Evolutionary conservation across 106 monocot genomes (phyloP), one percentile per base, ranked within the genome.

Genomic region (Ottelia alismoides): DNA sequence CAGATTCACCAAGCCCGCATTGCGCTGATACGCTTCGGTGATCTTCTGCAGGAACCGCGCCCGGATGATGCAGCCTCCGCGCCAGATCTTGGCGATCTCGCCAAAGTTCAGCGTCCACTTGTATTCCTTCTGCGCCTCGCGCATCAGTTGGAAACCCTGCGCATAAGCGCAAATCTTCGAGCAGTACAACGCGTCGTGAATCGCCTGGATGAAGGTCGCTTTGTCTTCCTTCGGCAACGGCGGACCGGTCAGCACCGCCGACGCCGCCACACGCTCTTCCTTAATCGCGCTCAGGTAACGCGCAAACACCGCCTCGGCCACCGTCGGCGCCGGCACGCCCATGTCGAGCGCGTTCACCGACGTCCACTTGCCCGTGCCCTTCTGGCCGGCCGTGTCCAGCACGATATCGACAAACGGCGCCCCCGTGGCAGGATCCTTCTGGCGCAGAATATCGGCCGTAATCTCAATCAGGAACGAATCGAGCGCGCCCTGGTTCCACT

Each of bases 281-380:
- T 68, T 68, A 0, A 60, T 60, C 2, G 60, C 28, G 1, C 52
- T 40, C 31, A 68, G 50, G 45, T n/a, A n/a, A n/a, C n/a, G n/a
- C n/a, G n/a, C n/a, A n/a, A n/a, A n/a, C n/a, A n/a, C n/a, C n/a
- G n/a, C n/a, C n/a, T n/a, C n/a, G n/a, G n/a, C n/a, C n/a, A n/a
- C n/a, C n/a, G n/a, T n/a, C n/a, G n/a, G n/a, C n/a, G n/a, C n/a
- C n/a, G n/a, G n/a, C n/a, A n/a, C n/a, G n/a, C n/a, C n/a, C n/a
- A n/a, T n/a, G n/a, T 68, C 68, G 0, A 60, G 60, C 4, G 68
- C 68, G 23, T 68, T 58, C 29, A 60, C 52, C 20, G 60, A 58
- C 3, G 68, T 68, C 68, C 68, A 68, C 52, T 68, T 68, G 19
- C 68, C 68, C 1, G 68, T 68, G 3, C 68, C 68, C 60, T 68